These are phyloP conservation scores for Cochlearia excelsa DNA, from an alignment of 345 rosid species.

Conservation along the genomic window DNA sequence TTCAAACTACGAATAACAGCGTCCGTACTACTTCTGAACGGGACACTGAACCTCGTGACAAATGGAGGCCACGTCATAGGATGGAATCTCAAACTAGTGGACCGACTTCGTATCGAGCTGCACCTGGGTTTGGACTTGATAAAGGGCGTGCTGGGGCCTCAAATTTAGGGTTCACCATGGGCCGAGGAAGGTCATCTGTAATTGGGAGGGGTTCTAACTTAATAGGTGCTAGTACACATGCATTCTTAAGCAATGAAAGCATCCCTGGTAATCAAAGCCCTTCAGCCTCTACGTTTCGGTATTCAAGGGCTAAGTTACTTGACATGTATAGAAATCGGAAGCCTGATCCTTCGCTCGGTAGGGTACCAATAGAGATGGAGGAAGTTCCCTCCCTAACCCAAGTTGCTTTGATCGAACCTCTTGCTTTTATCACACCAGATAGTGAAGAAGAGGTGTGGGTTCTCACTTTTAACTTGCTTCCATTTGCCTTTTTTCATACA, in stretches of 20 bases:
- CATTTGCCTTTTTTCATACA: background rate
- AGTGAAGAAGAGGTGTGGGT: slow-evolving; percentile 66
- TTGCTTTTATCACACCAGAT: slow-evolving; percentile 75
- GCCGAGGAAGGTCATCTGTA: slow-evolving; percentile 61
- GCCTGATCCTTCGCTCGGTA: slow-evolving; percentile 29
- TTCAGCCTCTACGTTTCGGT: slow-evolving; percentile 40
- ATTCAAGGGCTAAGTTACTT: slow-evolving; percentile 77
- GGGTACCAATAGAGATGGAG: slow-evolving; percentile 55
- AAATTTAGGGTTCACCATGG: slow-evolving; percentile 61
- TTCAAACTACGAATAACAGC: slow-evolving; percentile 41
- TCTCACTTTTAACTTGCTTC: background rate
- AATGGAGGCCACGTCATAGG: slow-evolving; percentile 96
- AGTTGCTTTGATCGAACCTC: slow-evolving; percentile 43
- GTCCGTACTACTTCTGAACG: slow-evolving; percentile 57
- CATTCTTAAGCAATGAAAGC: slow-evolving; percentile 19
- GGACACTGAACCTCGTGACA: slow-evolving; percentile 80
- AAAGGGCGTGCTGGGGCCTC: slow-evolving; percentile 63
- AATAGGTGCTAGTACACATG: slow-evolving; percentile 26
- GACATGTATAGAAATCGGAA: slow-evolving; percentile 35
- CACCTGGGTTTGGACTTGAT: slow-evolving; percentile 82
- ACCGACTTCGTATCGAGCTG: slow-evolving; percentile 58
- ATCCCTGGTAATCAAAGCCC: slow-evolving; percentile 30
- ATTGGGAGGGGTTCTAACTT: slow-evolving; percentile 29
- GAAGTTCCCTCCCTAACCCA: slow-evolving; percentile 46
- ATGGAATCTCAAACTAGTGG: slow-evolving; percentile 64